Conservation (phyloP, 805 yeast species). For the Kodamaea sagamina region DNA sequence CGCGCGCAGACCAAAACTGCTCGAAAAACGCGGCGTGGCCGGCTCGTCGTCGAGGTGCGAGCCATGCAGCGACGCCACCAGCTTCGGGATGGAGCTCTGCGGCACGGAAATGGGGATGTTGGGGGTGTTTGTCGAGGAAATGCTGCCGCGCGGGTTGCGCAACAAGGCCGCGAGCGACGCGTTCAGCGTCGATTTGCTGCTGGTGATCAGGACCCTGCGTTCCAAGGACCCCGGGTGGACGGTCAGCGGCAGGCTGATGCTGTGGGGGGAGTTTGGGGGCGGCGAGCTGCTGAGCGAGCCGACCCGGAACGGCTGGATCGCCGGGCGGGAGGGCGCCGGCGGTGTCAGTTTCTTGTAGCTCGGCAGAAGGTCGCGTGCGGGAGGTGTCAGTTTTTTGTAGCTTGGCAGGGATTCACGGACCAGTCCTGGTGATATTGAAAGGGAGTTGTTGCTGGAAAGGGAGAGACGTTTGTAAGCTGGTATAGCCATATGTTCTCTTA, state of each 20-base stretch:
- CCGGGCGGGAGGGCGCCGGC: constrained; percentile 27
- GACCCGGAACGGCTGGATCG: constrained; percentile 61
- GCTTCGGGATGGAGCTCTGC: constrained; percentile 32
- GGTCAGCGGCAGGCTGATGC: constrained; percentile 9
- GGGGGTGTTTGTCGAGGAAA: constrained; percentile 36
- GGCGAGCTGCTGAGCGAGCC: constrained; percentile 56
- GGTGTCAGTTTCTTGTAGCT: constrained; percentile 14
- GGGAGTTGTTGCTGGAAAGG: constrained; percentile 16
- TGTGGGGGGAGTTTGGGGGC: constrained; percentile 22
- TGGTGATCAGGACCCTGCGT: constrained; percentile 43
- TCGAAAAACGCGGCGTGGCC: constrained; percentile 61
- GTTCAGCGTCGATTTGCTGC: constrained; percentile 50
- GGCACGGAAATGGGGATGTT: constrained; percentile 25
- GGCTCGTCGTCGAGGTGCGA: constrained; percentile 35
- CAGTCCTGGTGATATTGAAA: constrained; percentile 33
- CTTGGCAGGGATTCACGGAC: constrained; percentile 10
- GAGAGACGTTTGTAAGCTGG: constrained; percentile 17
- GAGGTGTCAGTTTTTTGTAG: constrained; percentile 16
- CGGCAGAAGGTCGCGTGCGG: too few relatives aligned
- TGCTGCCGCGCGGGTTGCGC: constrained; percentile 49
- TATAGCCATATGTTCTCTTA: background rate
- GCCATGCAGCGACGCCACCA: constrained; percentile 44
- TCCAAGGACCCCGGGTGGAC: constrained; percentile 24
- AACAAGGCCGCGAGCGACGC: constrained; percentile 56
- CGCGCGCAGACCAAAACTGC: constrained; percentile 70